Base-by-base conservation (phyloP, 257 asterid genomes). In the Fraxinus excelsior region DNA sequence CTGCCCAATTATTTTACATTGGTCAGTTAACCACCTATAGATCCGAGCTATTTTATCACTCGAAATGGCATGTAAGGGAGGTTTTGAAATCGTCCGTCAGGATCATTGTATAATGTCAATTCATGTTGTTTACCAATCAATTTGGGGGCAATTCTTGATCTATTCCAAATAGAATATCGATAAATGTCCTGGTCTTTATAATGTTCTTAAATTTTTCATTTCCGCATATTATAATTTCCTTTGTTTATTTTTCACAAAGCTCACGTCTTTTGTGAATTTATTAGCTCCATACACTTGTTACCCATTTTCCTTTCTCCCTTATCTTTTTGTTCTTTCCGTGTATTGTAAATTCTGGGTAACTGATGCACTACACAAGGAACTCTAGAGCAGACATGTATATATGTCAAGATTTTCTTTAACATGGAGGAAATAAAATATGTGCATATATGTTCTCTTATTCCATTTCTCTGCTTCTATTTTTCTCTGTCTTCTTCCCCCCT, bases 351-450 rank as follows among this genome's bases (percentile, higher is more conserved):
- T 35, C 4, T 78, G 32, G 25, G 28, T 70, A 21, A 26, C 16
- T 79, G 65, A 70, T 73, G 49, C 40, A 65, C 73, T 40, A 42
- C 6, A 23, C 56, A 76, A 58, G 82, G 64, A 77, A 29, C 77
- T 69, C 67, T 74, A 35, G 75, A 71, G 56, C 69, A 72, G 82
- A 74, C 31, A 42, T 60, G 42, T 25, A 16, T 32, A 6, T 73
- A 14, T 42, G 44, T 77, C 66, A 12, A 28, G 44, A 65, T 40
- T 71, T 28, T 23, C 65, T 74, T 70, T 49, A 46, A 68, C 60
- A 60, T 14, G 72, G 58, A 72, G 29, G 14, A 19, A 44, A 44
- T 5, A 25, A 53, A 46, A 75, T 71, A 25, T 73, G 26, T 70
- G 64, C 31, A n/a, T 58, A 23, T 60, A 58, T 29, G 32, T 49